Evolutionary conservation across 371 early-diverging fungal genomes (phyloP), one percentile per base, ranked within the genome.

Genomic region (Gilbertella persicaria): DNA sequence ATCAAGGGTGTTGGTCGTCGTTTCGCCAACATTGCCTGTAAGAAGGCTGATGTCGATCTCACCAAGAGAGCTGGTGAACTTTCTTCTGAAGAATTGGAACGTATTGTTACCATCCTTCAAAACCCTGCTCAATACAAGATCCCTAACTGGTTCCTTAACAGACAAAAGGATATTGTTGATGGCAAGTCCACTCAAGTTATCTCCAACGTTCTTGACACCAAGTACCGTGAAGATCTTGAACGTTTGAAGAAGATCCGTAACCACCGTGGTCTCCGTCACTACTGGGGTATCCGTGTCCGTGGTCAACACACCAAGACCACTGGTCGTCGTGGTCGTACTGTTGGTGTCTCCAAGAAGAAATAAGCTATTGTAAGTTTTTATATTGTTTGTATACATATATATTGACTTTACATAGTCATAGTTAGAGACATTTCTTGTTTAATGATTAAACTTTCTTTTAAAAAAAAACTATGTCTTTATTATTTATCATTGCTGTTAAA

Each of bases 1-100:
- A 97, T 99, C 81, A 93, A 92, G 88, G 99, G 99, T 88, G 91
- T 98, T 59, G 99, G 99, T 82, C 91, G 95, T 66, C 91, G 99
- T 75, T 97, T 96, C 83, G 82, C 99, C 75, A 95, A 93, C 90
- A 78, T 97, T 69, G 94, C 96, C 61, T 94, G 95, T 85, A 96
- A 96, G 88, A 97, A 95, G 89, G 97, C 99, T 58, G 98, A 97
- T 75, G 85, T 99, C 60, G 95, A 96, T 83, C 70, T 93, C 55
- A 86, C 67, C 80, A 98, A 97, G 89, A 87, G 93, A 79, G 99
- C 99, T 66, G 99, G 99, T 86, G 99, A 99, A 82, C 87, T 99
- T 60, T 84, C 87, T 71, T 79, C 82, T 67, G 97, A 95, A 69
- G 97, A 97, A 79, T 84, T 95, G 50, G 91, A 95, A 79, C 88